Evolutionary conservation across 1,284 basidiomycete genomes (phyloP), one percentile per base, ranked within the genome.

Genomic region (Ceratobasidium sp.): DNA sequence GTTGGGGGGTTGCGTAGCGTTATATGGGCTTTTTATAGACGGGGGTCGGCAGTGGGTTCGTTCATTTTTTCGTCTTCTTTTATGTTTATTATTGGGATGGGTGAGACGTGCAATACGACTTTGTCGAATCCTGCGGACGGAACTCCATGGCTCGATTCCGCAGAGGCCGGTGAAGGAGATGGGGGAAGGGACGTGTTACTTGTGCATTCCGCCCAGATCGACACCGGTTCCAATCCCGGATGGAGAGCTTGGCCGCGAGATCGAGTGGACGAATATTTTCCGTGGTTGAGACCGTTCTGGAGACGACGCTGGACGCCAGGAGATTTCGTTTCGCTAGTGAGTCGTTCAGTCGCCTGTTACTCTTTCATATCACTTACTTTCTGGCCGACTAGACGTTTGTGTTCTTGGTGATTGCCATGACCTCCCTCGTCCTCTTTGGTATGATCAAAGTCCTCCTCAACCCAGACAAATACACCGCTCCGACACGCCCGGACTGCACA

Each of bases 401-500:
- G 7, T 42, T 72, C 13, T 33, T 72, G 33, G 6, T 60, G 3
- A 18, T 61, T 20, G 33, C 40, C 2, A 61, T 61, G 13, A 44
- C 39, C 33, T n/a, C 49, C 28, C 56, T 61, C 40, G 9, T 44
- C 12, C 12, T 61, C 7, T 9, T 46, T 15, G 20, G 26, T 13
- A 26, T 42, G 1, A 44, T 61, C 42, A 58, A n/a, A 18, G 2
- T 1, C 3, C 42, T 60, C 5, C 13, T 61, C 23, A 23, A 49
- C 15, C 55, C 4, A 15, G 56, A 61, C 70, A 72, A 72, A 23
- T 61, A 72, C 40, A 15, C 26, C 12, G 86, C 97, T 40, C 97
- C 97, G 58, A 99, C 96, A 96, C 91, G 96, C 81, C 91, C 93
- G 39, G 97, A 97, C 84, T 98, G 97, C 85, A 90, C 93, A 79